These are phyloP conservation scores for Leavenworthia alabamica DNA, from an alignment of 345 rosid species.

Conservation along the genomic window DNA sequence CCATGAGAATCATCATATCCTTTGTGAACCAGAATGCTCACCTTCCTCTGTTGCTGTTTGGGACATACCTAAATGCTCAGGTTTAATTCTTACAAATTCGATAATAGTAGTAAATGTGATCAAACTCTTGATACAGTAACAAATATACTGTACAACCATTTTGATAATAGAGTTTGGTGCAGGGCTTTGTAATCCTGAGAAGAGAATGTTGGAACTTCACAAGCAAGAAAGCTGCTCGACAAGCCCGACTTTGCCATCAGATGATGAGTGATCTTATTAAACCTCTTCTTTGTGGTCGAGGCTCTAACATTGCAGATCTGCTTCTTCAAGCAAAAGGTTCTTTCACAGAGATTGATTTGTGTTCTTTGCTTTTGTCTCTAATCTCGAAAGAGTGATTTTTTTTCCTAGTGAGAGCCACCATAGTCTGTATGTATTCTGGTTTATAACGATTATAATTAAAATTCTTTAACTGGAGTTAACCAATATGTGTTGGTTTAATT, in stretches of 20 bases:
- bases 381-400: background rate
- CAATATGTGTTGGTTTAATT: background rate
- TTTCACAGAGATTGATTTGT: background rate
- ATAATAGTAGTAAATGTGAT: background rate
- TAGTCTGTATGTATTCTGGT: background rate
- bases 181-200: conserved; percentile 83
- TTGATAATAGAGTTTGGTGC: conserved; percentile 15
- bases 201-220: conserved; percentile 73
- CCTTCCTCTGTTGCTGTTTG: conserved; percentile 75
- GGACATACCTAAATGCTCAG: conserved; percentile 96
- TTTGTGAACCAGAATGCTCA: conserved; percentile 62
- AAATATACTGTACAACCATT: background rate
- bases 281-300: background rate
- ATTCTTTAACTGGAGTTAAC: background rate
- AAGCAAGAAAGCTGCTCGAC: conserved; percentile 58
- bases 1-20: conserved; percentile 60
- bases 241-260: conserved; percentile 61
- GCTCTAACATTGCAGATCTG: background rate
- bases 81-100: conserved; percentile 21
- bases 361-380: background rate
- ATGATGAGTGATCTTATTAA: conserved; percentile 40
- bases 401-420: background rate
- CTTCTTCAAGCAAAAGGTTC: background rate
- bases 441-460: background rate
- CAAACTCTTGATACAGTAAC: background rate